Evolutionary conservation across 805 yeast genomes (phyloP), one percentile per base, ranked within the genome.

Genomic region (Nakazawaea laoshanensis): DNA sequence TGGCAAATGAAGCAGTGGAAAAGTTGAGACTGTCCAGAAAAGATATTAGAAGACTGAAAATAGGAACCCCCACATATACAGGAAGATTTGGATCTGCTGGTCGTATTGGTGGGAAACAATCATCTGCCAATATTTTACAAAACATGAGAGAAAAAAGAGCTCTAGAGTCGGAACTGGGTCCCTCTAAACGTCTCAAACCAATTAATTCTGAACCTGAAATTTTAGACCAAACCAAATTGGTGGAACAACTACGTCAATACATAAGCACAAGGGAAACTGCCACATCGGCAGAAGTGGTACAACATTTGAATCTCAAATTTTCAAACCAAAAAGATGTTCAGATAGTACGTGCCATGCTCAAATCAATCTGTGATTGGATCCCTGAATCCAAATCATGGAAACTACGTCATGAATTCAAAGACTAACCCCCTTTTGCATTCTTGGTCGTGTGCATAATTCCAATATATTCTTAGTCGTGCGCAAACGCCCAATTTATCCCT

Each of bases 21-120:
- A 78, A 77, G 0, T 52, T 83, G 36, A 63, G 70, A 34, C 69
- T 70, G 38, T 84, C 95, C 0, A 56, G 87, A 25, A 63, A 57
- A 29, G 50, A 58, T 15, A 64, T 87, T 0, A 50, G 65, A 20
- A 47, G 45, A 25, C 55, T 68, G 2, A 52, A 52, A 17, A 63
- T 88, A 19, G 95, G 95, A 4, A 77, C 81, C 0, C 97, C 96
- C 0, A 89, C 98, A 0, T 92, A 96, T 94, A 89, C 98, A 0
- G 98, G 98, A 0, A 73, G 72, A 43, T 85, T 79, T 62, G 98
- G 98, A 0, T 53, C 59, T 13, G 95, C 95, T 0, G 96, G 95
- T 1, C 70, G 64, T 42, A 0, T 47, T 48, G 3, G 57, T 41
- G 30, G 39, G 35, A 27, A 29, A 16, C 12, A 23, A 4, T 53